These are phyloP conservation scores for Pilaira anomala DNA, from an alignment of 192 early-diverging fungal species.

Conservation along the genomic window DNA sequence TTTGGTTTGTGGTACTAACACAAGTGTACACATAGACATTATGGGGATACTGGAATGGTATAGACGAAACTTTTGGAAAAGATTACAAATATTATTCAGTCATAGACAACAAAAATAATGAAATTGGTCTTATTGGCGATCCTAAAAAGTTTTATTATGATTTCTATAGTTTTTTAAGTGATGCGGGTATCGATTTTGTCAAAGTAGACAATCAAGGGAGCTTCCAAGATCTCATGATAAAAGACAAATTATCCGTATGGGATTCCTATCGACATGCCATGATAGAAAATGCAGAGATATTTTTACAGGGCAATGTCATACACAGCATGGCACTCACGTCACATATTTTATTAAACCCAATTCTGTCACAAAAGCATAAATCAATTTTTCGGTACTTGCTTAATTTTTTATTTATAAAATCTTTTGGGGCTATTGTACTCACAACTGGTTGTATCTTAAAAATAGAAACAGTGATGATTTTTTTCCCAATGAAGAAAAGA, in stretches of 20 bases:
- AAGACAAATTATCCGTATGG: slow-evolving; percentile 23
- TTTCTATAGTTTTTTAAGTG: slow-evolving; percentile 47
- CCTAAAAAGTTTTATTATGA: slow-evolving; percentile 43
- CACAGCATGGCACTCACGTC: slow-evolving; percentile 57
- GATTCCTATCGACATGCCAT: slow-evolving; percentile 44
- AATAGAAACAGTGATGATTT: slow-evolving; percentile 57
- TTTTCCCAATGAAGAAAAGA: slow-evolving; percentile 42
- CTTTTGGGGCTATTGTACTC: too few species aligned
- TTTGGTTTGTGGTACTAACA: neutral
- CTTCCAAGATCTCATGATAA: slow-evolving; percentile 37
- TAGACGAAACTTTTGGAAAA: slow-evolving; percentile 35
- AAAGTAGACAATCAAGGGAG: slow-evolving; percentile 56
- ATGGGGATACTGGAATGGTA: slow-evolving; percentile 59
- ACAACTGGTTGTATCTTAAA: too few species aligned
- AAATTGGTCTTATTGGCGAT: slow-evolving; percentile 20
- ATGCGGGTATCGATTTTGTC: slow-evolving; percentile 47
- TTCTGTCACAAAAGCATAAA: slow-evolving; percentile 7
- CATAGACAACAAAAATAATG: neutral
- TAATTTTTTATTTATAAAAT: too few species aligned
- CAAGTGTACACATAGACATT: too few species aligned
- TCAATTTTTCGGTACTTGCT: slow-evolving; percentile 13
- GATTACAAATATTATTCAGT: neutral
- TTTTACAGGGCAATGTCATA: slow-evolving; percentile 44
- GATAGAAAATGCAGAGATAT: slow-evolving; percentile 26
- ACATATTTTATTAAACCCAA: slow-evolving; percentile 35